Conservation (phyloP, 1,284 basidiomycete species). For the Pulveroboletus sp. region DNA sequence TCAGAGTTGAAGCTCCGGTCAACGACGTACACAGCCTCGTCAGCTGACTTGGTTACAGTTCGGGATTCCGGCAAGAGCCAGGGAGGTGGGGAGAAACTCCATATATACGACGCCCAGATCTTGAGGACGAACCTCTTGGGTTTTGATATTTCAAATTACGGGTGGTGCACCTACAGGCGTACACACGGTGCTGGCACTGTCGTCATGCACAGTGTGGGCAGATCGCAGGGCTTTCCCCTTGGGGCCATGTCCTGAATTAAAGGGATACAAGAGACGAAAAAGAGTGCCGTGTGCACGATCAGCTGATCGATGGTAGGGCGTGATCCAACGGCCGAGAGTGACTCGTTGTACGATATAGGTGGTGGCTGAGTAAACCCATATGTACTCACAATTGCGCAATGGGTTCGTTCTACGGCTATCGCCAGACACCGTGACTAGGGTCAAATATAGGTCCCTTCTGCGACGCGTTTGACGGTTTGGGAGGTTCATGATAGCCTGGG, state of each 20-base stretch:
- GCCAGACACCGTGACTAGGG: not conserved
- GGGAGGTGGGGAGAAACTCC: too few relatives aligned
- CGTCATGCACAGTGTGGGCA: too few relatives aligned
- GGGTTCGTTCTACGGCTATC: not conserved
- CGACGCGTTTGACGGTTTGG: not conserved
- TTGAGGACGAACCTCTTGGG: conserved; percentile 15
- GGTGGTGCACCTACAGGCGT: not conserved
- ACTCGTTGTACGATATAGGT: not conserved
- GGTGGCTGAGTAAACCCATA: not conserved
- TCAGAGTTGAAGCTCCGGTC: conserved; percentile 16
- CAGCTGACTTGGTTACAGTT: not conserved
- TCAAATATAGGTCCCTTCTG: not conserved
- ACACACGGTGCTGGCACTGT: not conserved
- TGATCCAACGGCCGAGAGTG: not conserved
- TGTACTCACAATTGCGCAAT: not conserved
- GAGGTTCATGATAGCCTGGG: not conserved
- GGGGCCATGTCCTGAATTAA: not conserved
- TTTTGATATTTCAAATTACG: conserved; percentile 28
- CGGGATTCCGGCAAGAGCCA: not conserved
- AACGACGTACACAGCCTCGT: conserved; percentile 7
- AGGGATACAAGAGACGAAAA: not conserved
- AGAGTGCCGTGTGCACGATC: not conserved
- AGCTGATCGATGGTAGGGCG: not conserved
- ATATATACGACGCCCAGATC: too few relatives aligned
- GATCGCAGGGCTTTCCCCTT: not conserved